These are phyloP conservation scores for Aspergillus sp. DNA, from an alignment of 2,329 filamentous ascomycete genomes.

Conservation along the genomic window DNA sequence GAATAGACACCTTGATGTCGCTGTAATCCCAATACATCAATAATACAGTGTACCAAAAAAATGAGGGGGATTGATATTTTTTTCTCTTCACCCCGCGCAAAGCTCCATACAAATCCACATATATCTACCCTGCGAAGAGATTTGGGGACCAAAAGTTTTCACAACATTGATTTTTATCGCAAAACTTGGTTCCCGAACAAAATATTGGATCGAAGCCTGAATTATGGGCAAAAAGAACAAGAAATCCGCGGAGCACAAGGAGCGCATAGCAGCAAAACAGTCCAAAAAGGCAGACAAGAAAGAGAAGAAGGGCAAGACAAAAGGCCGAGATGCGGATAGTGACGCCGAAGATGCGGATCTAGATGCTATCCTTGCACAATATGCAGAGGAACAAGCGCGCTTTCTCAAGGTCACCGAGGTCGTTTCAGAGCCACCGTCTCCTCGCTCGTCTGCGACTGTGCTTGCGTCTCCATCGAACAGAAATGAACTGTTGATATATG, in stretches of 20 bases:
- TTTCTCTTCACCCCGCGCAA: constrained; percentile 4
- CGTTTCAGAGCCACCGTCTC: constrained; percentile 71
- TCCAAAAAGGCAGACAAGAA: constrained; percentile 76
- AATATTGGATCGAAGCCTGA: background rate
- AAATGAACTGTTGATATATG: constrained; percentile 89
- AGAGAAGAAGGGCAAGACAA: constrained; percentile 79
- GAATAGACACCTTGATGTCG: background rate
- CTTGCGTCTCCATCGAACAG: constrained; percentile 83
- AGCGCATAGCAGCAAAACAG: constrained; percentile 71
- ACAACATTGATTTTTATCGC: too few relatives aligned
- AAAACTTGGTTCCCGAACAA: too few relatives aligned
- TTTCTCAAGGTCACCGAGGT: constrained; percentile 93
- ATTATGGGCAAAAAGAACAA: constrained; percentile 60
- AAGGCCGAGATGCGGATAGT: constrained; percentile 72
- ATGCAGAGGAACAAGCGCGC: constrained; percentile 88
- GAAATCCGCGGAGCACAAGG: constrained; percentile 61
- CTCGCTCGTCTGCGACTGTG: constrained; percentile 79
- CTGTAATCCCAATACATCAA: constrained; percentile 10
- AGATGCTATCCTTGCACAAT: constrained; percentile 90
- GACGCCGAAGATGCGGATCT: constrained; percentile 93
- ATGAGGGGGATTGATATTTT: constrained; percentile 14
- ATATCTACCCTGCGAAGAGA: too few relatives aligned
- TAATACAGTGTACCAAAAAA: constrained; percentile 10
- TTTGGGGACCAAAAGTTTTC: too few relatives aligned
- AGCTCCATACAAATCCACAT: background rate